A percentile compares a stretch with the other conserved stretches of the same genome.
These are phyloP conservation scores for Coemansia sp. DNA, from an alignment of 192 early-diverging fungal genomes.

Conservation along the genomic window DNA sequence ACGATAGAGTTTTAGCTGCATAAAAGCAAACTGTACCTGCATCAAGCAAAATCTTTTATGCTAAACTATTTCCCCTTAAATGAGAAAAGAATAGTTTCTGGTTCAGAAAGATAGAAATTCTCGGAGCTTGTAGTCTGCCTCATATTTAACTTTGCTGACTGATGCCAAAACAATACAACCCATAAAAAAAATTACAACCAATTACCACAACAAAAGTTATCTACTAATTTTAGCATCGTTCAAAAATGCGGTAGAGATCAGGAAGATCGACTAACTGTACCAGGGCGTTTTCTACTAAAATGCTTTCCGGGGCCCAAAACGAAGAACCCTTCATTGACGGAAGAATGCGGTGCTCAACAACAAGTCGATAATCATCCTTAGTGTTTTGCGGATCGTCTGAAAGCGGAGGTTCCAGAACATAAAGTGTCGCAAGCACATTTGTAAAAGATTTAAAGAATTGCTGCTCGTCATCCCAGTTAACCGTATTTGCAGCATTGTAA, in stretches of 20 bases:
- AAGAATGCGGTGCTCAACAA: conserved; percentile 78
- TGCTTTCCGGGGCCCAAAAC: conserved; percentile 64
- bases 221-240: conserved; percentile 72
- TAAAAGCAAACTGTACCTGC: background rate
- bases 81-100: background rate
- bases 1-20: background rate
- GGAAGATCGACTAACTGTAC: conserved; percentile 79
- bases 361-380: conserved; percentile 60
- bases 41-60: background rate
- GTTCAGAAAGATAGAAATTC: background rate
- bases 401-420: conserved; percentile 54
- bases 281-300: conserved; percentile 63
- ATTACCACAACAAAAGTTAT: background rate
- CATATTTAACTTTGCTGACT: background rate
- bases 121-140: background rate
- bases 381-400: conserved; percentile 29
- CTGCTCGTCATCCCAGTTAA: conserved; percentile 84
- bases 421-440: conserved; percentile 54
- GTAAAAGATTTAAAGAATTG: conserved; percentile 77
- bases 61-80: background rate
- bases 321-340: conserved; percentile 69
- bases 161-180: background rate
- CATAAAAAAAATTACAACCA: background rate
- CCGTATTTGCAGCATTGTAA: conserved; percentile 73
- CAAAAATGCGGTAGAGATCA: conserved; percentile 95